Percentiles rank a stretch among this genome's conserved stretches.
Evolutionary conservation across 2,329 filamentous ascomycete species (phyloP).

Genomic region (Leptographium flavum): DNA sequence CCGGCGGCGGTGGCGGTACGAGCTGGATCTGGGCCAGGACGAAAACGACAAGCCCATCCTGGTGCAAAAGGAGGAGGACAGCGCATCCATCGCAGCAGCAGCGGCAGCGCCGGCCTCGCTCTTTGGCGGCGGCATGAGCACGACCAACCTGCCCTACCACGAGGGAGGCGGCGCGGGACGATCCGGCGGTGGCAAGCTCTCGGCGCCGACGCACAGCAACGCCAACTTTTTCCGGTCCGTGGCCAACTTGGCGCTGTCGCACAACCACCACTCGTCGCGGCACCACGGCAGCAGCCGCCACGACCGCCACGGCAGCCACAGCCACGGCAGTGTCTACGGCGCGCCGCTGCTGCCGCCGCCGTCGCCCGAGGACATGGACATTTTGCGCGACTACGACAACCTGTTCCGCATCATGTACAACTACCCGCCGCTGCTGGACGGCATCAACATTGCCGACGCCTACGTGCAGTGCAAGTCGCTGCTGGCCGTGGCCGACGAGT

Average conservation of each 20-base stretch:
- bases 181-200: not conserved
- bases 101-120: constrained; percentile 27
- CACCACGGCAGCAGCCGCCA: constrained; percentile 18
- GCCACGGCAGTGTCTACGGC: constrained; percentile 4
- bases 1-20: constrained; percentile 60
- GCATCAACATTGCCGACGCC: constrained; percentile 77
- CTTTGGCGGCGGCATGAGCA: constrained; percentile 33
- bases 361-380: constrained; percentile 52
- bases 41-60: constrained; percentile 75
- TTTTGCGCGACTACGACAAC: constrained; percentile 87
- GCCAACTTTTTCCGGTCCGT: constrained; percentile 73
- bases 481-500: constrained; percentile 80
- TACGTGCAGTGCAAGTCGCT: constrained; percentile 91
- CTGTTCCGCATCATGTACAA: constrained; percentile 95
- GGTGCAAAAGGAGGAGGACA: constrained; percentile 57
- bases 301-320: not conserved
- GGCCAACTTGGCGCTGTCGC: constrained; percentile 52
- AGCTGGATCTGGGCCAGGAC: constrained; percentile 62
- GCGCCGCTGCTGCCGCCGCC: constrained; percentile 22
- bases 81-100: constrained; percentile 1
- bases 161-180: constrained; percentile 36
- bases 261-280: constrained; percentile 22
- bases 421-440: constrained; percentile 67
- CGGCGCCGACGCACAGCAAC: constrained; percentile 16
- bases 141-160: constrained; percentile 23